These are phyloP conservation scores for Tricholoma sp. DNA, from an alignment of 768 basidiomycete genomes.

Conservation along the genomic window DNA sequence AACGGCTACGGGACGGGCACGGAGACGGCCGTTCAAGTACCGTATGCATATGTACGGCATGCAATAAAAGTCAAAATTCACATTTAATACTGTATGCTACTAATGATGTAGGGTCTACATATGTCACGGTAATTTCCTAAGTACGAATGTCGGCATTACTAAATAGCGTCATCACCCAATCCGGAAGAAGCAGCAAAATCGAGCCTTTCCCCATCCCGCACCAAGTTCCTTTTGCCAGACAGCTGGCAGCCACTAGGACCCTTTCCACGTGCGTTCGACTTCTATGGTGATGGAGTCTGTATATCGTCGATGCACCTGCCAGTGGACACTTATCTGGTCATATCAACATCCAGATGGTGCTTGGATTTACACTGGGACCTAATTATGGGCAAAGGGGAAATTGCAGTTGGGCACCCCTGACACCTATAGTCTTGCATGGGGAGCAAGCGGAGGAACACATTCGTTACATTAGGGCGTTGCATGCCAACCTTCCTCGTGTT, in stretches of 20 bases:
- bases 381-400: conserved; percentile 37
- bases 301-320: conserved; percentile 51
- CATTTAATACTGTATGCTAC: too few species aligned
- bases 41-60: too few species aligned
- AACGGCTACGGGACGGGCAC: too few species aligned
- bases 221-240: conserved; percentile 7
- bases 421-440: too few species aligned
- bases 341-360: conserved; percentile 52
- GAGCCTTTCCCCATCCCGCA: conserved; percentile 12
- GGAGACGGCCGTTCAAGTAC: too few species aligned
- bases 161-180: too few species aligned
- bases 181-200: too few species aligned
- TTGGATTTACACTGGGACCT: conserved; percentile 50
- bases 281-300: conserved; percentile 56
- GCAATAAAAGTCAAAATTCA: too few species aligned
- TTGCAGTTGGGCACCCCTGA: conserved; percentile 45
- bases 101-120: too few species aligned
- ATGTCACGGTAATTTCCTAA: too few species aligned
- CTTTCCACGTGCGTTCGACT: conserved; percentile 42
- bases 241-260: conserved; percentile 16
- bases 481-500: too few species aligned
- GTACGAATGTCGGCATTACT: too few species aligned
- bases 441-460: conserved; percentile 39
- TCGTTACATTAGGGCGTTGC: conserved; percentile 21
- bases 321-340: conserved; percentile 57